Base-by-base conservation (phyloP, 2,329 filamentous ascomycete species). In the Mollisiaceae sp. region DNA sequence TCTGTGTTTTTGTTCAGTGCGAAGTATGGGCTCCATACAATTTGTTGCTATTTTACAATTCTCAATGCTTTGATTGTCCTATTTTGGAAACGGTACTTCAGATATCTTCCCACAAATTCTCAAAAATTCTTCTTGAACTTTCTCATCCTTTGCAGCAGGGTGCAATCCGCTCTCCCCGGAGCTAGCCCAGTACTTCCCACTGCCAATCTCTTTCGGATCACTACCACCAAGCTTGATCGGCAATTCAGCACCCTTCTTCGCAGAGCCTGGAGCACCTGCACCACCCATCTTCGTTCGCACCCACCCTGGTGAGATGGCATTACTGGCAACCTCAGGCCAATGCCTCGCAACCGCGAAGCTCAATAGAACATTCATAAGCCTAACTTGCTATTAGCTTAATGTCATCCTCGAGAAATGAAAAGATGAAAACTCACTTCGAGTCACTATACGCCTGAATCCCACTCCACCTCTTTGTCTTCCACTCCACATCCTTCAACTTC, bases 201-300 rank as follows among this genome's bases (percentile, higher is more conserved):
- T 65, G 14, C 60, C 60, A 24, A 60, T 50, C 24, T 63, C 50
- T 57, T 65, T 56, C 14, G 22, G 22, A 43, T 57, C 58, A 12
- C 56, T 39, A 0, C 24, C 59, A 11, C 55, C 47, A 14, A 65
- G 38, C 50, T 57, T 52, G n/a, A 41, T 32, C 20, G 43, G 24
- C 43, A 60, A 41, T 15, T 63, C 64, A 22, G 52, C 39, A 2
- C 47, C 38, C 12, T 65, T 65, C 38, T 56, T 57, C 56, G 60
- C 36, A 15, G 55, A 59, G 12, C 58, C 64, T 1, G 64, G 50
- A 8, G 64, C 64, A 35, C 50, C 59, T 15, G 60, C 24, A 6
- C 64, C 60, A 32, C 64, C 64, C 64, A 65, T 65, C 47, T 65
- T 63, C 5, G 64, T 65, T 14, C 35, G 39, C 9, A 63, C 64